phyloP scores from a whole-genome alignment of 768 basidiomycete species.

The Auricularia auricula-judae region DNA sequence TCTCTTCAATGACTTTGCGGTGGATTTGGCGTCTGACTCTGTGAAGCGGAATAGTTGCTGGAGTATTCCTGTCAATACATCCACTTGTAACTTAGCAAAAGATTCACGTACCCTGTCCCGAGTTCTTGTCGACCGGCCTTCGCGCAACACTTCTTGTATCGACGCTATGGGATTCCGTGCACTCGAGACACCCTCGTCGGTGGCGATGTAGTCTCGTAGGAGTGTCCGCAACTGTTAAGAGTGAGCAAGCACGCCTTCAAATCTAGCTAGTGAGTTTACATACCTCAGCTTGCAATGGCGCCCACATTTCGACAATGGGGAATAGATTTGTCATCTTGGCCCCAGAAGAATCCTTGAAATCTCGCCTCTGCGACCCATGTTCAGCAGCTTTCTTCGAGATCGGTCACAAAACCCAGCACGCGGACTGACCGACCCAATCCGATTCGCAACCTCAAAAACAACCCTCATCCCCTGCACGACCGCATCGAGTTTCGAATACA shows the following conservation, averaged over 20 bases:
- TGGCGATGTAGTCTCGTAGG: conserved; percentile 82
- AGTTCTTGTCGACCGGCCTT: conserved; percentile 47
- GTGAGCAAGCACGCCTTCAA: conserved; percentile 3
- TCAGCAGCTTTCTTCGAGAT: neutral
- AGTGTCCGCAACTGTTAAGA: conserved; percentile 61
- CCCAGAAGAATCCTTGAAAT: conserved; percentile 81
- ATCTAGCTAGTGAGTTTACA: conserved; percentile 8
- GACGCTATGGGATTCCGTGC: conserved; percentile 84
- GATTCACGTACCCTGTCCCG: conserved; percentile 59
- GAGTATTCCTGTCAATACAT: neutral
- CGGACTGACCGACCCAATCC: conserved; percentile 67
- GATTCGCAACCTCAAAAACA: conserved; percentile 79
- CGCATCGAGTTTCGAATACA: conserved; percentile 92
- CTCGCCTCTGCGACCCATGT: conserved; percentile 51
- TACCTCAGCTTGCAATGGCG: conserved; percentile 83
- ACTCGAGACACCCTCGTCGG: conserved; percentile 71
- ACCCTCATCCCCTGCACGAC: conserved; percentile 85
- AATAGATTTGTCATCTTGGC: conserved; percentile 68
- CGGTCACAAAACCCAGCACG: conserved; percentile 21
- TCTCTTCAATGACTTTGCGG: conserved; percentile 52
- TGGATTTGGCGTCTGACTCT: conserved; percentile 73
- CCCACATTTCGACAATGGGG: conserved; percentile 80
- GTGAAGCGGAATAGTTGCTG: conserved; percentile 85
- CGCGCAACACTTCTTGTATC: conserved; percentile 86
- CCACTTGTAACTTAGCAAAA: neutral